Evolutionary conservation across 495 filamentous ascomycete genomes (phyloP).

Genomic region (Platismatia glauca): DNA sequence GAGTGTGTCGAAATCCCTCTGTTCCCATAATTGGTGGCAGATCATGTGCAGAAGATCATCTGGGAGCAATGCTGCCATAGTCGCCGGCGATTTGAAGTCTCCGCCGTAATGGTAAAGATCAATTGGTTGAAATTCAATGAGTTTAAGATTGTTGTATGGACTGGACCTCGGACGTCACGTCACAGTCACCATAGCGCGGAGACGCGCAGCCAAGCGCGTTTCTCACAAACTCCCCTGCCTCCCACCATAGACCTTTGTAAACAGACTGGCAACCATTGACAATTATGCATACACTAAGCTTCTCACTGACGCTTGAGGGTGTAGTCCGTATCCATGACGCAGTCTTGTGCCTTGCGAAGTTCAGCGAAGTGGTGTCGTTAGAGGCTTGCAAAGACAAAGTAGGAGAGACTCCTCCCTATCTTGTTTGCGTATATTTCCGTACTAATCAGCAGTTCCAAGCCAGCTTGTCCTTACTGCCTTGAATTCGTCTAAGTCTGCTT

Average conservation of each 20-base stretch:
- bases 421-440: constrained; percentile 1
- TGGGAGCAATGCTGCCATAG: constrained; percentile 36
- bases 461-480: constrained; percentile 75
- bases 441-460: constrained; percentile 14
- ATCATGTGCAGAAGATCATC: constrained; percentile 54
- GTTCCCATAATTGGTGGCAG: constrained; percentile 43
- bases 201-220: constrained; percentile 15
- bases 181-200: too few species aligned
- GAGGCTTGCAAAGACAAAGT: constrained; percentile 73
- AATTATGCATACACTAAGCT: constrained; percentile 61
- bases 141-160: not conserved
- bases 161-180: too few species aligned
- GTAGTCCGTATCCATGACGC: constrained; percentile 69
- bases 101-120: not conserved
- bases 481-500: constrained; percentile 89
- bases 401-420: constrained; percentile 13
- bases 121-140: constrained; percentile 21
- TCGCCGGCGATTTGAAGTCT: not conserved
- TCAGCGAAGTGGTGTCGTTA: constrained; percentile 80
- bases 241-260: not conserved
- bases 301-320: constrained; percentile 69
- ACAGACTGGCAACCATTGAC: not conserved
- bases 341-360: constrained; percentile 81
- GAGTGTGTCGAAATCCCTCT: constrained; percentile 47
- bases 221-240: not conserved